Evolutionary conservation across 441 rosid genomes (phyloP).

Genomic region (Erodium trifolium): DNA sequence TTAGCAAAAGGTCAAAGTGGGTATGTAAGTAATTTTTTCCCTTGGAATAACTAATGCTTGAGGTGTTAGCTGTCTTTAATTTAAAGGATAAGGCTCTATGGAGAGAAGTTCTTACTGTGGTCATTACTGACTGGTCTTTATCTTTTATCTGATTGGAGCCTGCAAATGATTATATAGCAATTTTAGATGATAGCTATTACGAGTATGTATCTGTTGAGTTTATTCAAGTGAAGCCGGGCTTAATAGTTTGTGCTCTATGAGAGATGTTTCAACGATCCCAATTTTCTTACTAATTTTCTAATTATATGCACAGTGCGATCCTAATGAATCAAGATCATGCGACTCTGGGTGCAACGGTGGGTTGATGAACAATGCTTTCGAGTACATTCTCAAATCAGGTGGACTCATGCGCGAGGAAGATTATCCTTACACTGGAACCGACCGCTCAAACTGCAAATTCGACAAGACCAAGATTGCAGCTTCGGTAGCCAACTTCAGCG

Average conservation of each 20-base stretch:
- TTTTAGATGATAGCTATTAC: background rate
- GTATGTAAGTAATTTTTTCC: too few relatives aligned
- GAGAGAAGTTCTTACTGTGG: background rate
- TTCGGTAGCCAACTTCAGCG: constrained; percentile 76
- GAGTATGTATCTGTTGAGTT: background rate
- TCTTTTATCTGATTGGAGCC: background rate
- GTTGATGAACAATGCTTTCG: constrained; percentile 85
- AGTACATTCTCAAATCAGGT: constrained; percentile 80
- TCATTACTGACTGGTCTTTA: background rate
- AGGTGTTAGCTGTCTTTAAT: background rate
- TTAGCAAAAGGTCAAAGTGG: too few relatives aligned
- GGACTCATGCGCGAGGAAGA: constrained; percentile 87
- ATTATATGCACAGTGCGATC: constrained; percentile 63
- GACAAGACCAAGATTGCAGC: constrained; percentile 76
- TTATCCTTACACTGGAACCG: constrained; percentile 84
- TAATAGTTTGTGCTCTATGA: too few relatives aligned
- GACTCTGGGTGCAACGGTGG: constrained; percentile 96
- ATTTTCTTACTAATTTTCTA: background rate
- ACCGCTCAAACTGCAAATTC: constrained; percentile 58
- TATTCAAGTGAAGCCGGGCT: background rate
- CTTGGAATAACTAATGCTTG: too few relatives aligned
- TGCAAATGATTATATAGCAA: background rate
- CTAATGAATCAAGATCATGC: constrained; percentile 67
- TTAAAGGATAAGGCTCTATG: background rate
- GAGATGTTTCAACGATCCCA: background rate